Evolutionary conservation across 371 early-diverging fungal species (phyloP), one percentile per base, ranked within the genome.

Genomic region (Mortierella sp.): DNA sequence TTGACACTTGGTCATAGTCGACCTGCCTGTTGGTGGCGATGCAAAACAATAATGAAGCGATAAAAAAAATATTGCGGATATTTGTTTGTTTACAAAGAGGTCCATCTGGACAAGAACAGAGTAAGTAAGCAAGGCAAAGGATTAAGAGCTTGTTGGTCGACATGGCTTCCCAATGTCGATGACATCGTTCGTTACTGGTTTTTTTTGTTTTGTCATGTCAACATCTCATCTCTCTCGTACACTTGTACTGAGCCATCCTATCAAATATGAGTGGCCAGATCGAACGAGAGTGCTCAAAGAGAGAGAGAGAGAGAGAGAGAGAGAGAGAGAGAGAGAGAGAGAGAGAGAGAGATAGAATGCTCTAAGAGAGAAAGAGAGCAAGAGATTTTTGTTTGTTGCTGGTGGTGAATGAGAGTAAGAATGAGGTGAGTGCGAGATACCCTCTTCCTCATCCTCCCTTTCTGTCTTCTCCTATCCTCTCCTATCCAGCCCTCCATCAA

Each of bases 251-350:
- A 65, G 65, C 65, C 38, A 38, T 38, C 24, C 38, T 65, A 1
- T 14, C 48, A 48, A 1, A 6, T 48, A n/a, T n/a, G n/a, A n/a
- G n/a, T n/a, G n/a, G n/a, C n/a, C n/a, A n/a, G n/a, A n/a, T n/a
- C n/a, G n/a, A n/a, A n/a, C n/a, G n/a, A n/a, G n/a, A 58, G n/a
- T 58, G 60, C 60, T 28, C 28, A 60, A 54, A 52, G 52, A 58
- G 28, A 60, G 60, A 2, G 31, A 31, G 60, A 60, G 60, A 13
- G 38, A 58, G n/a, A n/a, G n/a, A n/a, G n/a, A n/a, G n/a, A n/a
- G n/a, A n/a, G n/a, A n/a, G n/a, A n/a, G n/a, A n/a, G n/a, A n/a
- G n/a, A n/a, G n/a, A n/a, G n/a, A n/a, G n/a, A n/a, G n/a, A n/a
- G n/a, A n/a, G n/a, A n/a, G n/a, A n/a, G n/a, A n/a, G n/a, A n/a